Evolutionary conservation across 306 rosid species (phyloP), one percentile per base, ranked within the genome.

Genomic region (Lagenaria siceraria): DNA sequence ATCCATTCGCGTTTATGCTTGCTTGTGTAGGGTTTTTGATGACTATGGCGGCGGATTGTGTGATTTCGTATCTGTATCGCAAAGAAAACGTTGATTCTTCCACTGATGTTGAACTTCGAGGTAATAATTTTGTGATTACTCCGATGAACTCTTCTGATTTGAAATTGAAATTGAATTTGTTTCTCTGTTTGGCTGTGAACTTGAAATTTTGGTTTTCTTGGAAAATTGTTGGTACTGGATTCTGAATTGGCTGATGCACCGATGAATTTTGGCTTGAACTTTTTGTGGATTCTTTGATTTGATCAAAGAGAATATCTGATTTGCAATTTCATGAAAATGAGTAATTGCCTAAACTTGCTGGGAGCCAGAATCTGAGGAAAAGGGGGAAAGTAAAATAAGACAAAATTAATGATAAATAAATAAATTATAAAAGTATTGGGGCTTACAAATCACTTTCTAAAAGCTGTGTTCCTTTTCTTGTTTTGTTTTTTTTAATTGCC

Each of bases 1-100:
- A 90, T 54, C 96, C 96, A 2, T 92, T 88, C 42, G 97, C 96
- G 0, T 90, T 85, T 63, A 90, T 89, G 96, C 58, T 90, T 65
- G 96, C 96, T 0, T 88, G 90, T 78, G 78, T 42, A 4, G 96
- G 96, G 18, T 92, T 86, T 75, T 69, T 87, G 87, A 13, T 92
- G 12, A 90, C 96, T 8, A 80, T 87, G 91, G 78, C 86, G n/a
- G 90, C 88, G 17, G 96, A 92, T 80, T 81, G 89, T 40, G 60
- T 86, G 0, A 86, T 90, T 74, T 75, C 93, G 0, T 80, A 83
- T 5, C 58, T 88, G 72, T 81, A 82, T 82, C 48, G 18, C 5
- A 88, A 84, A 79, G 52, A 75, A 61, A 46, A 8, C 25, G 78
- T 43, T 8, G 40, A 11, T 36, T 36, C n/a, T 7, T 10, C 21